These are phyloP conservation scores for Dacryopinax primogenitus DNA, from an alignment of 768 basidiomycete genomes.

Conservation along the genomic window DNA sequence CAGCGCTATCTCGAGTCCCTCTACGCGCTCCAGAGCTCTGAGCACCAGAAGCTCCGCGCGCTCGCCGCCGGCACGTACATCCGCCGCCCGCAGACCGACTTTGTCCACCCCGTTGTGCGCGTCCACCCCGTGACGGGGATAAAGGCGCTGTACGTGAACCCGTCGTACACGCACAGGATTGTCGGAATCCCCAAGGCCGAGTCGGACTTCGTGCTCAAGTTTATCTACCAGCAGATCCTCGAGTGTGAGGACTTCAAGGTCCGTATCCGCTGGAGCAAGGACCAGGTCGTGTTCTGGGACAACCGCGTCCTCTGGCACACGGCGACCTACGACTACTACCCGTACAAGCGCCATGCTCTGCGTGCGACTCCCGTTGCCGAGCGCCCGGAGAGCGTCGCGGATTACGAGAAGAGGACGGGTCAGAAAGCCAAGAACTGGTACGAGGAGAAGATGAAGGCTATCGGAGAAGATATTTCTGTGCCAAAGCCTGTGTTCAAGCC, in stretches of 20 bases:
- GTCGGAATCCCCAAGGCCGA: constrained; percentile 27
- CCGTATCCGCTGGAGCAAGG: constrained; percentile 29
- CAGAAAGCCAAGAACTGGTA: constrained; percentile 26
- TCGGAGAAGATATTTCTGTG: constrained; percentile 20
- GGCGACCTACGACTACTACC: constrained; percentile 30
- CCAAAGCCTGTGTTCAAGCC: constrained; percentile 7
- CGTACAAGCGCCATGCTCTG: constrained; percentile 28
- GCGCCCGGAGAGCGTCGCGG: constrained; percentile 24
- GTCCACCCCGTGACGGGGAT: constrained; percentile 29
- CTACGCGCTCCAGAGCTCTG: constrained; percentile 23
- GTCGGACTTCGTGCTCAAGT: constrained; percentile 25
- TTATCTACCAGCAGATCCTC: constrained; percentile 23
- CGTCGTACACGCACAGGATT: constrained; percentile 26
- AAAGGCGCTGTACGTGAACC: constrained; percentile 28
- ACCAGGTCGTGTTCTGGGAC: constrained; percentile 28
- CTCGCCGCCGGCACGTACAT: constrained; percentile 21
- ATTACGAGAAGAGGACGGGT: constrained; percentile 23
- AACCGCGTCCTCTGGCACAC: constrained; percentile 27
- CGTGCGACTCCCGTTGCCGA: constrained; percentile 29
- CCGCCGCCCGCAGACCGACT: constrained; percentile 28
- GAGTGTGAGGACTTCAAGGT: constrained; percentile 27
- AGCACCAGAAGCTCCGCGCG: constrained; percentile 24
- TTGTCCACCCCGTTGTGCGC: constrained; percentile 26
- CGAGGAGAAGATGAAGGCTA: constrained; percentile 21
- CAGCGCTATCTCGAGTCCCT: constrained; percentile 22